Percentiles rank a stretch among this genome's conserved stretches.
Evolutionary conservation across 2,329 filamentous ascomycete genomes (phyloP).

Genomic region (Fusarium sp.): DNA sequence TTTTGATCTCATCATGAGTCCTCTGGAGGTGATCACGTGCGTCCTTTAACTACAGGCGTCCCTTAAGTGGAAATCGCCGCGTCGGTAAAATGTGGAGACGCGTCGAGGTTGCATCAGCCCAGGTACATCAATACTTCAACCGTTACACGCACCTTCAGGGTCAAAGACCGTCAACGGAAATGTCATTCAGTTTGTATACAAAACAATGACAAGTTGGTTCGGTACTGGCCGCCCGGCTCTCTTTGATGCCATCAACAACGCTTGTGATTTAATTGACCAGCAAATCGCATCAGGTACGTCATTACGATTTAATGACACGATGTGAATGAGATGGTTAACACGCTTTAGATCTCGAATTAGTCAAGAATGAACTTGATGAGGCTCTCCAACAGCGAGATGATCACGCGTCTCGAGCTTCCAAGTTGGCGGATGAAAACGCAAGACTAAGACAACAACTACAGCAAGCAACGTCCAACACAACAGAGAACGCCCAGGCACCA

Average conservation of each 20-base stretch:
- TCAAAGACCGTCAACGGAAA: constrained; percentile 16
- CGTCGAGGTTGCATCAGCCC: constrained; percentile 34
- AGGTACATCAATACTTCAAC: constrained; percentile 4
- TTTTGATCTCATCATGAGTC: constrained; percentile 5
- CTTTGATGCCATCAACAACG: constrained; percentile 55
- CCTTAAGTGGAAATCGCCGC: constrained; percentile 24
- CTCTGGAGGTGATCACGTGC: constrained; percentile 25
- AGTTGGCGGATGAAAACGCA: constrained; percentile 38
- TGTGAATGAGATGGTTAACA: constrained; percentile 26
- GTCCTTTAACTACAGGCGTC: neutral
- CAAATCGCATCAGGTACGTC: constrained; percentile 53
- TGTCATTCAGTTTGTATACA: constrained; percentile 18
- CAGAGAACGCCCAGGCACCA: neutral
- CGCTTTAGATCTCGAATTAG: constrained; percentile 52
- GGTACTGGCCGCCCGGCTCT: constrained; percentile 55
- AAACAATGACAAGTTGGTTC: constrained; percentile 57
- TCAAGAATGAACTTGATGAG: constrained; percentile 55
- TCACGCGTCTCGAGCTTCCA: constrained; percentile 11
- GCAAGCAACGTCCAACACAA: constrained; percentile 8
- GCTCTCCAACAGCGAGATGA: constrained; percentile 38
- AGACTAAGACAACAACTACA: constrained; percentile 35
- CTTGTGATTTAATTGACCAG: constrained; percentile 57
- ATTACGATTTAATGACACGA: constrained; percentile 5
- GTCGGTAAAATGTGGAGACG: constrained; percentile 44
- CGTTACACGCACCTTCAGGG: constrained; percentile 7